Conservation (phyloP, 371 early-diverging fungal genomes). For the Nematocida sp. region DNA sequence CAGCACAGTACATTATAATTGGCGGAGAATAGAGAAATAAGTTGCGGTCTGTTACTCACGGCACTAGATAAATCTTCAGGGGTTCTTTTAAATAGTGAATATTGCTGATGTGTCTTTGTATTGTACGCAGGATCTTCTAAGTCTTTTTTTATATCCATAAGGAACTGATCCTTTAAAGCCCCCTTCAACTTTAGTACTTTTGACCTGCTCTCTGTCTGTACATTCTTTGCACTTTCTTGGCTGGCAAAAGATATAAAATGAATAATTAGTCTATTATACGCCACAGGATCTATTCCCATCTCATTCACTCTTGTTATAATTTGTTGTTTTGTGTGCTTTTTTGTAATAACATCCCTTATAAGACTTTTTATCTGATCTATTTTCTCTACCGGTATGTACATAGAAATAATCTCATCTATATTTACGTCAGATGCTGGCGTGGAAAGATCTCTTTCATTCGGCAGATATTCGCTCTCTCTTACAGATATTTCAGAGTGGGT, state of each 20-base stretch:
- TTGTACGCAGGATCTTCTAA: constrained; percentile 29
- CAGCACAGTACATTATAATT: constrained; percentile 50
- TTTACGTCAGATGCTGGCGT: not conserved
- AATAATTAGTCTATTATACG: constrained; percentile 1
- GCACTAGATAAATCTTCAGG: constrained; percentile 50
- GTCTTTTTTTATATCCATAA: constrained; percentile 29
- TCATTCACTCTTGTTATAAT: not conserved
- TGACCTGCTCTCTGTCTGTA: not conserved
- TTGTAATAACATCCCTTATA: constrained; percentile 6
- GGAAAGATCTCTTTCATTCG: not conserved
- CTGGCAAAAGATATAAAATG: not conserved
- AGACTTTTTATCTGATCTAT: not conserved
- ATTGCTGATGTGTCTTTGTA: constrained; percentile 38
- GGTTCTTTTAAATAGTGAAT: constrained; percentile 49
- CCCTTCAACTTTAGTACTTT: constrained; percentile 17
- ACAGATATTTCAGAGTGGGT: not conserved
- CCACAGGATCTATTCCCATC: not conserved
- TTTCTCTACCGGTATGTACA: constrained; percentile 4
- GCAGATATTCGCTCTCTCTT: not conserved
- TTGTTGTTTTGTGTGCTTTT: not conserved
- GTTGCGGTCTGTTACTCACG: constrained; percentile 36
- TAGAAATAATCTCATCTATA: not conserved
- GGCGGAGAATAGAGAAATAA: constrained; percentile 52
- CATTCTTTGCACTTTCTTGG: not conserved
- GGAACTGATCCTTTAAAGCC: constrained; percentile 24